phyloP scores from a whole-genome alignment of 331 rosid species.

The Saraca asoca region DNA sequence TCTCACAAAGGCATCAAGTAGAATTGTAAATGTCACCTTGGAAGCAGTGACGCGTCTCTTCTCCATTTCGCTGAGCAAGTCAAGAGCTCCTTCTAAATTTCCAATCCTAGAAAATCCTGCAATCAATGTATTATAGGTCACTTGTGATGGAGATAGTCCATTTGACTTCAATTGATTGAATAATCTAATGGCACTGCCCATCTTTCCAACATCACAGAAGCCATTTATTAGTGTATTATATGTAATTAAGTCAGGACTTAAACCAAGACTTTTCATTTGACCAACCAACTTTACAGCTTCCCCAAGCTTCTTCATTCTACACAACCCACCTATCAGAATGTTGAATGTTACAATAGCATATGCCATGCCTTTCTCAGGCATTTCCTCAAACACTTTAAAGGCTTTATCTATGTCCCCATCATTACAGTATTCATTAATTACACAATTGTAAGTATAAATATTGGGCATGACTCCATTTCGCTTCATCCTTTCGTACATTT shows the following conservation, averaged over 20 bases:
- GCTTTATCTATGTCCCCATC: slow-evolving; percentile 57
- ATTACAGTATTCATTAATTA: slow-evolving; percentile 57
- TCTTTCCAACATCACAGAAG: slow-evolving; percentile 58
- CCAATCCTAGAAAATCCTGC: slow-evolving; percentile 56
- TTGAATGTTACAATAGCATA: slow-evolving; percentile 61
- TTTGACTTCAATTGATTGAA: slow-evolving; percentile 59
- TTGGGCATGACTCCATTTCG: slow-evolving; percentile 51
- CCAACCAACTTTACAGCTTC: slow-evolving; percentile 59
- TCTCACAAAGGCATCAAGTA: slow-evolving; percentile 56
- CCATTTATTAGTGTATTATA: slow-evolving; percentile 67
- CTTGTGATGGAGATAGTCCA: slow-evolving; percentile 64
- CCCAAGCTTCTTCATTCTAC: slow-evolving; percentile 42
- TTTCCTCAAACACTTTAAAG: slow-evolving; percentile 63
- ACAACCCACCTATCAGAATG: slow-evolving; percentile 62
- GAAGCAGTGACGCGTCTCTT: slow-evolving; percentile 64
- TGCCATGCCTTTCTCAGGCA: slow-evolving; percentile 60
- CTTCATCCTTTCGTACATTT: slow-evolving; percentile 66
- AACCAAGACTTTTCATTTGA: slow-evolving; percentile 48
- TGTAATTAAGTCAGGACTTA: slow-evolving; percentile 61
- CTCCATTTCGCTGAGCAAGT: slow-evolving; percentile 72
- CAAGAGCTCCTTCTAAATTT: slow-evolving; percentile 48
- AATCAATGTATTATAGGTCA: slow-evolving; percentile 70
- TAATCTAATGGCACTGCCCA: slow-evolving; percentile 60
- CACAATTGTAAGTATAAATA: slow-evolving; percentile 57
- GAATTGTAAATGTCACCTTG: slow-evolving; percentile 69